Percentiles rank a stretch among this genome's conserved stretches.
These are phyloP conservation scores for Porcisia hertigi DNA, from an alignment of 208 protist genomes.

Conservation along the genomic window DNA sequence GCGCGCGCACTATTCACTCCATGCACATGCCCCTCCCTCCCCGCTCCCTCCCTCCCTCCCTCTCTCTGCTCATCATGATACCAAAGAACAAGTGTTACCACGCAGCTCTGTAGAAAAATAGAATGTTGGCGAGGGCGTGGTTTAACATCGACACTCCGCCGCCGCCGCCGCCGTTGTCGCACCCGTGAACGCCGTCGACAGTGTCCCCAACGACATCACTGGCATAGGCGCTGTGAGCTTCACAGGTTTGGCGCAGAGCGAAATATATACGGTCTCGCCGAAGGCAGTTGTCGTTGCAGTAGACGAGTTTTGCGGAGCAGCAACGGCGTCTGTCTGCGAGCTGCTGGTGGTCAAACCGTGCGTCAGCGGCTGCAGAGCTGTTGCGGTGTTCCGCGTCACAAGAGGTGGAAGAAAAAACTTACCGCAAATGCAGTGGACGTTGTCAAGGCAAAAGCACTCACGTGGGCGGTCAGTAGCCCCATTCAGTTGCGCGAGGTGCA, in stretches of 20 bases:
- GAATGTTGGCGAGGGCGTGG: too few species aligned
- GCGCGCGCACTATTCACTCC: not conserved
- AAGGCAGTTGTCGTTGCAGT: not conserved
- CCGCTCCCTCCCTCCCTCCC: not conserved
- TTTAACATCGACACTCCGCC: not conserved
- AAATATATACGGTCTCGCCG: not conserved
- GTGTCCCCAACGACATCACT: constrained; percentile 6
- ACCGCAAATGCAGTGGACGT: constrained; percentile 26
- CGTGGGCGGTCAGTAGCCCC: not conserved
- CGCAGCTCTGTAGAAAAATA: not conserved
- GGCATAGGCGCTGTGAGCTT: constrained; percentile 7
- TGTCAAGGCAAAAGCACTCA: constrained; percentile 29
- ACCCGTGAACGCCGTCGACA: not conserved
- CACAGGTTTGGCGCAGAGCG: constrained; percentile 3
- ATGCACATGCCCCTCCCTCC: not conserved
- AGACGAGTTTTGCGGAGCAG: not conserved
- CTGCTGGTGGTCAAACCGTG: constrained; percentile 5
- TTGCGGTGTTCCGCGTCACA: constrained; percentile 1
- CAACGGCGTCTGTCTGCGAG: not conserved
- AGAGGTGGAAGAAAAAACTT: constrained; percentile 20
- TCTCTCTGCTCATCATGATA: not conserved
- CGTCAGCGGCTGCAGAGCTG: not conserved
- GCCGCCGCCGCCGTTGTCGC: not conserved
- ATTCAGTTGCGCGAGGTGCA: constrained; percentile 15
- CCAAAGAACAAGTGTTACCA: not conserved